phyloP scores from a whole-genome alignment of 176 grass and related monocot genomes.

The Luzula sylvatica region DNA sequence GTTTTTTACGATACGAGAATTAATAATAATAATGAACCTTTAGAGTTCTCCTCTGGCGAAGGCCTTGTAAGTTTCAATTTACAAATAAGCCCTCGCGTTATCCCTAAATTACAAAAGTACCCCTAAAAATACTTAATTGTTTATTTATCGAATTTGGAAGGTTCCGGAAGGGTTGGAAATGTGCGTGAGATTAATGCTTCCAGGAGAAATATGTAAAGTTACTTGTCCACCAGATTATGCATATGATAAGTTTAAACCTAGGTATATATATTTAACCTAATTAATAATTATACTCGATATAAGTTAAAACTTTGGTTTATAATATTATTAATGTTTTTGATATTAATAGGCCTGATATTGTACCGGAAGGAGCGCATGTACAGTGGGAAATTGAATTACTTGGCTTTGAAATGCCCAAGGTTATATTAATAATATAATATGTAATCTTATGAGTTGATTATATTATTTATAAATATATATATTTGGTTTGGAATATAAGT shows the following conservation, averaged over 20 bases:
- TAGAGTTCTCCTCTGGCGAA: slow-evolving; percentile 97
- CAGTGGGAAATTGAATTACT: slow-evolving; percentile 91
- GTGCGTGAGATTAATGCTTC: slow-evolving; percentile 96
- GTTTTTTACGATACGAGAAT: slow-evolving; percentile 91
- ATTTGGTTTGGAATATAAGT: not conserved
- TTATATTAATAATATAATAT: slow-evolving; percentile 18
- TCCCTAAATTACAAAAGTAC: not conserved
- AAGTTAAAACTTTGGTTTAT: not conserved
- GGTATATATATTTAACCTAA: slow-evolving; percentile 32
- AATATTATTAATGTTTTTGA: slow-evolving; percentile 29
- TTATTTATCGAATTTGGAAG: slow-evolving; percentile 30
- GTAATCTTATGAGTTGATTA: not conserved
- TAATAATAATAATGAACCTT: slow-evolving; percentile 79
- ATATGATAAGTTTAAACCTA: slow-evolving; percentile 85
- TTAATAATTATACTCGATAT: not conserved
- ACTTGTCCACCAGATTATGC: slow-evolving; percentile 97
- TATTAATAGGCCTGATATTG: slow-evolving; percentile 58
- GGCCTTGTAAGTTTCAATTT: slow-evolving; percentile 47
- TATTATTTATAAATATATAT: not conserved
- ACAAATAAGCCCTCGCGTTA: slow-evolving; percentile 1
- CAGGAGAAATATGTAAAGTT: slow-evolving; percentile 77
- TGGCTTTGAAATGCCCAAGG: slow-evolving; percentile 88
- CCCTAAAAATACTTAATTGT: not conserved
- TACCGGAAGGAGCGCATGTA: slow-evolving; percentile 91
- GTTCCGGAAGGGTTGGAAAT: slow-evolving; percentile 98